A percentile compares a stretch with the other conserved stretches of the same genome.
Conservation (phyloP, 352 stramenopile genomes). For the Phytopythium vexans region DNA sequence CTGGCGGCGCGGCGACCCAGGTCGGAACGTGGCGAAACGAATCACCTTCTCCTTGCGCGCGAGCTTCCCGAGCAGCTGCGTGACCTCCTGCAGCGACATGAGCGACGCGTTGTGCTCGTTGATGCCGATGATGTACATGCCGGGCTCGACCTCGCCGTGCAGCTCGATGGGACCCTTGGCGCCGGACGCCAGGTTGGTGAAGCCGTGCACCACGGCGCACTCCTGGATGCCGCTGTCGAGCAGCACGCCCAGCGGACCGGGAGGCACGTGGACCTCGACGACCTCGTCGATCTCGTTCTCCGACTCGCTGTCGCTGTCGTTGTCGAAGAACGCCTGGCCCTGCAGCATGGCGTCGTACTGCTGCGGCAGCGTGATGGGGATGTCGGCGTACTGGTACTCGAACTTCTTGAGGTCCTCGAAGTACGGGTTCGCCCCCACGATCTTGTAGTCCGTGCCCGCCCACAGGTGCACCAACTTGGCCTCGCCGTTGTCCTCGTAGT, state of each 20-base stretch:
- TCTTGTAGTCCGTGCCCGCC: constrained; percentile 82
- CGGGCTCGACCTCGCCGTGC: constrained; percentile 58
- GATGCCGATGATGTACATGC: constrained; percentile 88
- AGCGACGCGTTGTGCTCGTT: constrained; percentile 81
- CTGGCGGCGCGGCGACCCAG: constrained; percentile 41
- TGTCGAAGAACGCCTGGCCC: constrained; percentile 77
- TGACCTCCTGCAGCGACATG: constrained; percentile 75
- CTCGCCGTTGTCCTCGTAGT: constrained; percentile 76
- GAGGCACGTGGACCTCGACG: constrained; percentile 69
- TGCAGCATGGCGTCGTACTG: constrained; percentile 67
- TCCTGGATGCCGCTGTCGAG: constrained; percentile 77
- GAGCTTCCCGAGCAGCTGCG: constrained; percentile 67
- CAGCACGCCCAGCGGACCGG: constrained; percentile 67
- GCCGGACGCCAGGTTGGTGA: constrained; percentile 58
- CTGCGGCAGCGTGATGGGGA: constrained; percentile 33
- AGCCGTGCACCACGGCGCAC: constrained; percentile 80
- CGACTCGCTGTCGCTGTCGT: constrained; percentile 75
- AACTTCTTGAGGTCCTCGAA: constrained; percentile 68
- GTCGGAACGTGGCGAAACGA: constrained; percentile 71
- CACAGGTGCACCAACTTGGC: constrained; percentile 80
- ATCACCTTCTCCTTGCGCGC: constrained; percentile 79
- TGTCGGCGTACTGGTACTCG: constrained; percentile 72
- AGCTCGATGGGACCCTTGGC: constrained; percentile 61
- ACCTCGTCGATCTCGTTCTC: constrained; percentile 78
- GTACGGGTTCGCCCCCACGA: constrained; percentile 68